Base-by-base conservation (phyloP, 169 alveolate genomes). In the Plasmodium vivax region DNA sequence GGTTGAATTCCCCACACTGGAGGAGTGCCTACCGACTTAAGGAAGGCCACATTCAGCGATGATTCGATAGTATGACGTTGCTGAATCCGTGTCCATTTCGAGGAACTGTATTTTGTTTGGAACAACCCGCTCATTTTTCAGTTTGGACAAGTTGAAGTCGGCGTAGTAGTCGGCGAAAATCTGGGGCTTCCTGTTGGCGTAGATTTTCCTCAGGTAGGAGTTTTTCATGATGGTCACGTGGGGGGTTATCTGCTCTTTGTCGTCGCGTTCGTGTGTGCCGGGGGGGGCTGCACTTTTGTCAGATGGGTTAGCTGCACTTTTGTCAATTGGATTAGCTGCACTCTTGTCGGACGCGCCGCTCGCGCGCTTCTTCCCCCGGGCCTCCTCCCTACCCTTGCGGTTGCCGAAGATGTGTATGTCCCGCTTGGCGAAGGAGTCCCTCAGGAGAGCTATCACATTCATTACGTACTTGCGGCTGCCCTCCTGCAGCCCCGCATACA, bases 221-320 rank as follows among this genome's bases (percentile, higher is more conserved):
- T 88, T 88, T 88, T 88, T 88, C 94, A 88, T 88, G 38, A 88
- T 23, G 82, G 94, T 88, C 51, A 88, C 68, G 72, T 88, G 94
- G 47, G 94, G 94, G 12, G 83, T 88, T 58, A 88, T 62, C 8
- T 74, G 12, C n/a, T 85, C 81, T 14, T 51, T 27, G 6, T 43
- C 51, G 45, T 12, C 51, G 51, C 77, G 3, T 47, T 47, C n/a
- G 58, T 47, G 3, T 47, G 58, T 47, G 58, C 58, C 12, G 58
- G 58, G 58, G 16, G 6, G 1, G 56, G 34, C 77, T n/a, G 10
- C 41, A 45, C 34, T 27, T 7, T 30, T 68, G 7, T 54, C 41
- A 19, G 1, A 10, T 12, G 23, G 27, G n/a, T 14, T 56, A 27
- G 27, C 77, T 23, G 72, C 47, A 14, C n/a, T 19, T 72, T 72